Evolutionary conservation across 2,329 filamentous ascomycete genomes (phyloP).

Genomic region (Microsporum ferrugineum): DNA sequence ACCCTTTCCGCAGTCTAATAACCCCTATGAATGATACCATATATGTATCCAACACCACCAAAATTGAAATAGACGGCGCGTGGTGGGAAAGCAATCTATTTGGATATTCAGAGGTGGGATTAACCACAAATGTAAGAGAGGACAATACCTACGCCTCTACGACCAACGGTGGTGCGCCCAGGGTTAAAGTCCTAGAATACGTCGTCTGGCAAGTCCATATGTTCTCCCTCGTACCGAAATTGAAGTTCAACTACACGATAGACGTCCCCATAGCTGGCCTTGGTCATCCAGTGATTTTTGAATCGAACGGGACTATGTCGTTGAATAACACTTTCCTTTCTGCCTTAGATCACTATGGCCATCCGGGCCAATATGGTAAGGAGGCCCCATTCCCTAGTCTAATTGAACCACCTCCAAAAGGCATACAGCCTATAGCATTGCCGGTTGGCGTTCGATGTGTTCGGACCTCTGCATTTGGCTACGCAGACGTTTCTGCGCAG

Average conservation of each 20-base stretch:
- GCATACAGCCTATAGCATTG: background rate
- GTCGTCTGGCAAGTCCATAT: background rate
- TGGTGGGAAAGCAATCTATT: background rate
- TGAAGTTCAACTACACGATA: background rate
- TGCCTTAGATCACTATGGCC: background rate
- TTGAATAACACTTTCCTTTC: slow-evolving; percentile 6
- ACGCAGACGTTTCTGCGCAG: background rate
- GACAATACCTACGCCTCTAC: background rate
- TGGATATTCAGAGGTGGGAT: background rate
- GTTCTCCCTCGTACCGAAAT: background rate
- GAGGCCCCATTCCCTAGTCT: too few relatives aligned
- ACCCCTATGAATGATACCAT: background rate
- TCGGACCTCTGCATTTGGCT: background rate
- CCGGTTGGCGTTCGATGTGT: slow-evolving; percentile 6
- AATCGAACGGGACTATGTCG: background rate
- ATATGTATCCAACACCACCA: background rate
- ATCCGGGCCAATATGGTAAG: background rate
- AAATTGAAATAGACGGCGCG: background rate
- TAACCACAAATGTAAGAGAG: background rate
- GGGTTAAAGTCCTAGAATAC: background rate
- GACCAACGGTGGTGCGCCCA: background rate
- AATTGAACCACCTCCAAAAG: background rate
- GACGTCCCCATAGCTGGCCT: background rate
- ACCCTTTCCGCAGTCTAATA: background rate
- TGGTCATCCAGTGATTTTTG: background rate